Base-by-base conservation (phyloP, 768 basidiomycete species). In the Leucocoprinus sp. region DNA sequence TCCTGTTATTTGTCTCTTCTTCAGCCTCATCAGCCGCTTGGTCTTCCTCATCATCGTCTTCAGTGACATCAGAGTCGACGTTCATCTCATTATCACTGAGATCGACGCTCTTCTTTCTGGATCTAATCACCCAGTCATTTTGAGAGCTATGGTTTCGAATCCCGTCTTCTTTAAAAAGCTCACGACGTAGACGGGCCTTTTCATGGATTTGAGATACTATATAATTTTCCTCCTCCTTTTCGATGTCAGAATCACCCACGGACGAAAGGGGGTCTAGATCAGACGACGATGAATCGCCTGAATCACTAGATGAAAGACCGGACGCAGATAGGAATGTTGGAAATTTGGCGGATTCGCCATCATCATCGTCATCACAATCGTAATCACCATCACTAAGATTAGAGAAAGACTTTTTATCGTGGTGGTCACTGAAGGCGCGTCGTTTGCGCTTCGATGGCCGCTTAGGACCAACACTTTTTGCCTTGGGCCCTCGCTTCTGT, bases 321-420 rank as follows among this genome's bases (percentile, higher is more conserved):
- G 79, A 78, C 17, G 82, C 82, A 22, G 80, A 75, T 21, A 85
- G 67, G 57, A 85, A 84, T 18, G 80, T 84, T 9, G 83, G 83
- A 58, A 81, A 79, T 39, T 62, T 66, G 36, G 54, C 61, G 4
- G 66, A 66, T 8, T 58, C 63, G 14, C 43, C 54, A 43, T 65
- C 65, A 36, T 63, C 60, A 45, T 63, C 56, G 45, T 63, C 60
- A 27, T 61, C 57, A 44, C 60, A 47, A 36, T 49, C 50, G 45
- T 55, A 44, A 50, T 69, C 64, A 43, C 62, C 55, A 54, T 70
- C 68, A 47, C 62, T 69, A 37, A 63, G 60, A 48, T 64, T 61
- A 38, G 70, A 68, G 4, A 50, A 60, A 47, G 43, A 63, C 42
- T 60, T 55, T 5, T 55, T 38, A 21, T 56, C 38, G 26, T 61